Evolutionary conservation across 331 rosid genomes (phyloP), one percentile per base, ranked within the genome.

Genomic region (Prunus yedoensis): DNA sequence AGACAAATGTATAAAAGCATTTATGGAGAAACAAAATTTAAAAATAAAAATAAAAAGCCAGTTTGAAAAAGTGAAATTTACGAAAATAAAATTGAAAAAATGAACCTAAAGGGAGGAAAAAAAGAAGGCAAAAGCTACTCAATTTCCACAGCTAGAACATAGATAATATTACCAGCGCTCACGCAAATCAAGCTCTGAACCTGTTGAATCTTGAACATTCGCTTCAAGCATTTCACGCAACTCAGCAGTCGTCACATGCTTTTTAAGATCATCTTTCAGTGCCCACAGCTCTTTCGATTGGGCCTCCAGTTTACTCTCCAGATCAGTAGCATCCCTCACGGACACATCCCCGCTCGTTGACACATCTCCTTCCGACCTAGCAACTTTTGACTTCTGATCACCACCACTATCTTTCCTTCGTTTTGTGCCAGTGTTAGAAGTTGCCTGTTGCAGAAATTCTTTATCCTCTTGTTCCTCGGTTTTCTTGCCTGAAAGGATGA

Each of bases 181-280:
- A 16, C 96, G 97, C 85, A 94, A 85, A 85, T 92, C 96, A 80
- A 92, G 88, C 81, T 92, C 99, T 77, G 99, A 92, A 82, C 99
- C 97, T 12, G 90, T 75, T 72, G 91, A 85, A 80, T 85, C 96
- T 82, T 90, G 97, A 79, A 25, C 80, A 68, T 94, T 94, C 78
- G 41, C 78, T 78, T 90, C 93, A 77, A 94, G 92, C 90, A 94
- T 94, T 84, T 75, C 85, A 10, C 97, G 92, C 88, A 94, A 49
- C 87, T 92, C 99, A 47, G 83, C 80, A 57, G 82, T 86, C 46
- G 92, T 74, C 80, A 89, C 92, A 4, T 94, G 85, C 74, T 84
- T 89, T 83, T 92, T 94, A 46, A 94, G 87, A 71, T 92, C 90
- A 77, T 94, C 99, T 83, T 94, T 94, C 71, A 94, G 77, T 77